phyloP scores from a whole-genome alignment of 164 flowering plant genomes.

The Nymphaea thermarum region DNA sequence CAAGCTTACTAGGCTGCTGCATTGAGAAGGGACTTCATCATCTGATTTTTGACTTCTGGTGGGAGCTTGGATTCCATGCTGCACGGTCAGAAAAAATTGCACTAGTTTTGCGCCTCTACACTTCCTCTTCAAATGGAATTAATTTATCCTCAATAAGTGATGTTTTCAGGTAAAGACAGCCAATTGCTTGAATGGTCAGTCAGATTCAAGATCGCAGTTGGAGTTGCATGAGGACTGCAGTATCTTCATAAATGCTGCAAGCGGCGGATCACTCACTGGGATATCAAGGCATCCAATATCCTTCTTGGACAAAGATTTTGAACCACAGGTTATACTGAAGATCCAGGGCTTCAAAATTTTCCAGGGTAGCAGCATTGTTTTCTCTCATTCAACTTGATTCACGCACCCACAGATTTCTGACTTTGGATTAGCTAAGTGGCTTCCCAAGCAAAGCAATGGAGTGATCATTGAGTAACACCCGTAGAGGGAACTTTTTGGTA shows the following conservation, averaged over 20 bases:
- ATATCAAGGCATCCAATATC: slow-evolving; percentile 84
- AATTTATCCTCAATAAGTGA: neutral
- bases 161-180: slow-evolving; percentile 24
- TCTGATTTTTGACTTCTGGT: slow-evolving; percentile 57
- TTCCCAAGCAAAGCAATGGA: slow-evolving; percentile 74
- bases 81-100: slow-evolving; percentile 34
- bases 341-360: neutral
- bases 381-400: neutral
- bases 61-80: slow-evolving; percentile 69
- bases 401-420: slow-evolving; percentile 48
- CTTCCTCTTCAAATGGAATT: neutral
- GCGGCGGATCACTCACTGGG: slow-evolving; percentile 71
- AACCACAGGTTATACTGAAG: slow-evolving; percentile 56
- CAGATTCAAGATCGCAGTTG: slow-evolving; percentile 58
- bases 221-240: slow-evolving; percentile 71
- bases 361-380: neutral
- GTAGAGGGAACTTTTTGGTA: too few species aligned
- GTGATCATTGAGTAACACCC: slow-evolving; percentile 46
- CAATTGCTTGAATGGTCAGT: slow-evolving; percentile 46
- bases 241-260: slow-evolving; percentile 80
- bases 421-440: slow-evolving; percentile 94
- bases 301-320: slow-evolving; percentile 70
- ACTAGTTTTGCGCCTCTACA: neutral
- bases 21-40: slow-evolving; percentile 75
- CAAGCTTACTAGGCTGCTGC: slow-evolving; percentile 62